Conservation (phyloP, 345 rosid species). For the Sonneratia caseolaris region DNA sequence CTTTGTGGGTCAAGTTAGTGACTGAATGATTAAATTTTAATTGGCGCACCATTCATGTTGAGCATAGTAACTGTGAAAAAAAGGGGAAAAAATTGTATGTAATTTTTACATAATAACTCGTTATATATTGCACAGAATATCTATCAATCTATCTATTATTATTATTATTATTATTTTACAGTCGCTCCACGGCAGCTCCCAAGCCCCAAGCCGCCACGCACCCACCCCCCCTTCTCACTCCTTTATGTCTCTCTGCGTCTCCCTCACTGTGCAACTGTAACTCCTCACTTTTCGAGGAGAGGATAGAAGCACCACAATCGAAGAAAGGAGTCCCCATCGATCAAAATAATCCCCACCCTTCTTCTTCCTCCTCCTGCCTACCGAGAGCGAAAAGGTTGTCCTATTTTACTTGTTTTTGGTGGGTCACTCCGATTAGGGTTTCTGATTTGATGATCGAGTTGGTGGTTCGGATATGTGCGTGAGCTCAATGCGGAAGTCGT, state of each 20-base stretch:
- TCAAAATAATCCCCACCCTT: not conserved
- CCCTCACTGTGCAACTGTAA: slow-evolving; percentile 1
- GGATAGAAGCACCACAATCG: not conserved
- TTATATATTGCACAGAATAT: too few species aligned
- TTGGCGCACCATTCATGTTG: too few species aligned
- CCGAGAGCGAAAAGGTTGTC: not conserved
- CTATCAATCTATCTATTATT: too few species aligned
- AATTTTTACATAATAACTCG: too few species aligned
- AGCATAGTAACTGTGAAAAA: too few species aligned
- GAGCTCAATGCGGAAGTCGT: slow-evolving; percentile 46
- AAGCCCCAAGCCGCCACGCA: not conserved
- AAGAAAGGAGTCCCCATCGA: not conserved
- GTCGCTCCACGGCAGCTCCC: not conserved
- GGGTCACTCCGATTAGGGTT: slow-evolving; percentile 3
- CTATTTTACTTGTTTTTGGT: too few species aligned
- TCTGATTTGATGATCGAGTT: not conserved
- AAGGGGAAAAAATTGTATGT: too few species aligned
- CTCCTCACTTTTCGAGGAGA: not conserved
- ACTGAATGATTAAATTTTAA: too few species aligned
- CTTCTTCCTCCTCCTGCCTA: not conserved
- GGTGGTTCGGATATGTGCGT: slow-evolving; percentile 25
- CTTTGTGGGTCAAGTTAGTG: too few species aligned
- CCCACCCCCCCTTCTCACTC: not conserved
- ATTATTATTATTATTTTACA: not conserved
- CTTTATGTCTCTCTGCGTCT: not conserved